phyloP scores from a whole-genome alignment of 2,329 filamentous ascomycete species.

The Hypoxylon sp. region DNA sequence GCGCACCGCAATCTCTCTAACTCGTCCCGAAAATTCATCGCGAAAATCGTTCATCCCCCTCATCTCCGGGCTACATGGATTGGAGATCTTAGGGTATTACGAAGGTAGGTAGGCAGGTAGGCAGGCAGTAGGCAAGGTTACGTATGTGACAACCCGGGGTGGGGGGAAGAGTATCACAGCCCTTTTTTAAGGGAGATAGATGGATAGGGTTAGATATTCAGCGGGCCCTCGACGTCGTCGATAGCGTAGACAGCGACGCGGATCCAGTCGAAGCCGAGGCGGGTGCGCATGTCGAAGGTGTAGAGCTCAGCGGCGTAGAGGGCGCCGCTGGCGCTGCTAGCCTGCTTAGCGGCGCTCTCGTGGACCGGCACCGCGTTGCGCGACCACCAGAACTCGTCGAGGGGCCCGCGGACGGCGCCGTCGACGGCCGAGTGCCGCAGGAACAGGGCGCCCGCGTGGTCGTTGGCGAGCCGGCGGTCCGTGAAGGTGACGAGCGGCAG shows the following conservation, averaged over 20 bases:
- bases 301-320: constrained; percentile 28
- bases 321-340: too few relatives aligned
- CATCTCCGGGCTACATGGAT: too few relatives aligned
- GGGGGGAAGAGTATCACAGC: too few relatives aligned
- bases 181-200: too few relatives aligned
- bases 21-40: too few relatives aligned
- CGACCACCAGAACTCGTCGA: constrained; percentile 36
- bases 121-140: too few relatives aligned
- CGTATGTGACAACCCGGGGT: too few relatives aligned
- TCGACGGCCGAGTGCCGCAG: constrained; percentile 24
- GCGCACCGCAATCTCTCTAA: too few relatives aligned
- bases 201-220: constrained; percentile 38
- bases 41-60: too few relatives aligned
- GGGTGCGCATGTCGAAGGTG: constrained; percentile 25
- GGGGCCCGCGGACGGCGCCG: neutral
- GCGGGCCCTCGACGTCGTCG: constrained; percentile 35
- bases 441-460: constrained; percentile 32
- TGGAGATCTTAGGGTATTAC: too few relatives aligned
- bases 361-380: constrained; percentile 24
- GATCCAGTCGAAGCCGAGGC: constrained; percentile 37
- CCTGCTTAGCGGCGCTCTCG: neutral
- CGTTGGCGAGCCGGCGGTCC: constrained; percentile 33
- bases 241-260: constrained; percentile 33
- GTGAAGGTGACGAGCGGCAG: constrained; percentile 30
- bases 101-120: too few relatives aligned